Percentiles rank a stretch among this genome's conserved stretches.
Conservation (phyloP, 257 asterid genomes). For the Agastache rugosa region DNA sequence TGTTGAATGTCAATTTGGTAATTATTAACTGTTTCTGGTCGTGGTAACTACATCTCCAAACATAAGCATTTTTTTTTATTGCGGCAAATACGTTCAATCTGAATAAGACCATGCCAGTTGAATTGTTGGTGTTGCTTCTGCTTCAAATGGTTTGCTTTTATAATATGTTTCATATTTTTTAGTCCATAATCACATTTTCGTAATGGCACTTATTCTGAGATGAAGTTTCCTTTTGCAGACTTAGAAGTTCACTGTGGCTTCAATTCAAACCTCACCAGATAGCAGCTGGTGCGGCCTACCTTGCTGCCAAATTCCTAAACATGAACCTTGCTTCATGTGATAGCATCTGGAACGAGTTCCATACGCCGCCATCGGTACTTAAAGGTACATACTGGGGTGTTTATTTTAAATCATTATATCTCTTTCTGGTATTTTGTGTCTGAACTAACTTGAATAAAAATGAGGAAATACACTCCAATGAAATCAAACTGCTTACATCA, state of each 20-base stretch:
- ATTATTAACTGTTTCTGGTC: slow-evolving; percentile 1
- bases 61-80: slow-evolving; percentile 31
- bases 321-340: slow-evolving; percentile 80
- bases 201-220: slow-evolving; percentile 24
- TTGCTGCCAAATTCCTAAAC: slow-evolving; percentile 80
- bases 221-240: slow-evolving; percentile 57
- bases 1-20: slow-evolving; percentile 25
- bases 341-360: slow-evolving; percentile 79
- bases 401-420: neutral
- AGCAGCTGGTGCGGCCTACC: slow-evolving; percentile 99
- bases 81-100: slow-evolving; percentile 40
- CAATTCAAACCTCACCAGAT: slow-evolving; percentile 99
- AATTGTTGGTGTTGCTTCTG: slow-evolving; percentile 42
- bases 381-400: slow-evolving; percentile 53
- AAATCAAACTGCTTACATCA: neutral
- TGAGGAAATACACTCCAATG: neutral
- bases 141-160: slow-evolving; percentile 49
- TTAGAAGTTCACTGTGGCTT: slow-evolving; percentile 94
- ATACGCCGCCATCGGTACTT: slow-evolving; percentile 77
- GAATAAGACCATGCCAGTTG: slow-evolving; percentile 37
- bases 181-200: neutral
- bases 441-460: neutral
- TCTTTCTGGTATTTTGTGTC: neutral
- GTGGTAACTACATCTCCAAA: neutral
- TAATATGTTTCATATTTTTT: neutral